Evolutionary conservation across 208 protist genomes (phyloP).

Genomic region (Phytomonas serpens): DNA sequence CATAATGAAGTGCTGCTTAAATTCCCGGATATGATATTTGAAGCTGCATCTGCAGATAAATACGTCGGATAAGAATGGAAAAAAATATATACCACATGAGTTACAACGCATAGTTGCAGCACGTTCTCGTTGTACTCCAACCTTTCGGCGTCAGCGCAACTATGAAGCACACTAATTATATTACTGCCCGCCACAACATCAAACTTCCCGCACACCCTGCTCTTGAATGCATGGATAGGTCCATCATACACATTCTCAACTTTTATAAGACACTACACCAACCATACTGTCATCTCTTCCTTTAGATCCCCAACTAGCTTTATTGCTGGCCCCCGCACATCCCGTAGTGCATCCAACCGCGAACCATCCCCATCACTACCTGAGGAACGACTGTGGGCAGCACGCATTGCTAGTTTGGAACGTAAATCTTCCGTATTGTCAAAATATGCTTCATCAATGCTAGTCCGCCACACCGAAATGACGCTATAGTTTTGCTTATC

Average conservation of each 20-base stretch:
- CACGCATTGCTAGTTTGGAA: slow-evolving; percentile 25
- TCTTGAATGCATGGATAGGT: slow-evolving; percentile 39
- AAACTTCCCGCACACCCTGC: slow-evolving; percentile 12
- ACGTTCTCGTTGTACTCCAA: slow-evolving; percentile 26
- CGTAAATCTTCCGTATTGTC: slow-evolving; percentile 71
- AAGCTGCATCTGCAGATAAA: too few species aligned
- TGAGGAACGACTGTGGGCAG: slow-evolving; percentile 1
- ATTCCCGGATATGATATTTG: too few species aligned
- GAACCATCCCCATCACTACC: not conserved
- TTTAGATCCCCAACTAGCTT: slow-evolving; percentile 40
- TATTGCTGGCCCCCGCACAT: slow-evolving; percentile 47
- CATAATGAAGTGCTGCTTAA: too few species aligned
- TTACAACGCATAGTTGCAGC: slow-evolving; percentile 50
- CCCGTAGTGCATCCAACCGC: slow-evolving; percentile 20
- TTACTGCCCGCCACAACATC: not conserved
- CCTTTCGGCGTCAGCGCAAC: slow-evolving; percentile 16
- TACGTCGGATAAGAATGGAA: not conserved
- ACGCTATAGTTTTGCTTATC: slow-evolving; percentile 32
- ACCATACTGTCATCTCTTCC: slow-evolving; percentile 44
- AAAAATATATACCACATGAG: slow-evolving; percentile 43
- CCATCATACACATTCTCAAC: slow-evolving; percentile 42
- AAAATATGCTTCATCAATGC: slow-evolving; percentile 85
- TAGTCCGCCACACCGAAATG: slow-evolving; percentile 55
- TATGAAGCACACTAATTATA: not conserved
- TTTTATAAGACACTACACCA: slow-evolving; percentile 28